Base-by-base conservation (phyloP, 2,329 filamentous ascomycete genomes). In the Talaromyces sp. region DNA sequence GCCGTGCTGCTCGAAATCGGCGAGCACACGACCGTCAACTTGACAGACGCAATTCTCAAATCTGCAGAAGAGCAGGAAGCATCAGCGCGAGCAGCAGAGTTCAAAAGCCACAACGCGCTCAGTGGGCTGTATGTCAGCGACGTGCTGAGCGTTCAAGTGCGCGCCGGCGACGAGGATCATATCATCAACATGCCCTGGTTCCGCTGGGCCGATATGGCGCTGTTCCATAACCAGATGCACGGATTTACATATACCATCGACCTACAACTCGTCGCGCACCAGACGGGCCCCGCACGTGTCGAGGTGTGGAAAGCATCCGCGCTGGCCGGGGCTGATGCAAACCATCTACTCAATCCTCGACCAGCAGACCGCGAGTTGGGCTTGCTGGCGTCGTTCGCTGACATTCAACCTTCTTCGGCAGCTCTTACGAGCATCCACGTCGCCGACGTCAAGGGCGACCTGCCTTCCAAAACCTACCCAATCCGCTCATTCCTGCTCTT, bases 141-240 rank as follows among this genome's bases (percentile, higher is more conserved):
- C 11, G 11, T 28, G 1, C 19, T 62, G 22, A 44, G 6, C 22
- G 44, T 56, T 4, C 28, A 56, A 17, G 52, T 62, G 10, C 52
- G 58, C 17, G 52, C 52, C 5, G 60, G 60, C 10, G 51, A 28
- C 7, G 17, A 19, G 8, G 44, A 59, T 33, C 56, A 62, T n/a
- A 28, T 62, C 1, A 59, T 62, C 25, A 62, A 62, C 44, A 54
- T 62, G 17, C 60, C 60, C 30, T 62, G 60, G 60, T 62, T 62
- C 52, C 53, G 28, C 13, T 53, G 36, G 15, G 28, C 60, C 4
- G 60, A 62, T 28, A 53, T 53, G 39, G 57, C 52, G 0, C 42
- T 58, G 22, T 62, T 62, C 15, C 57, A 62, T 25, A 55, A 59
- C 22, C 52, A 58, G 9, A 59, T 62, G 60, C 60, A 62, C 19